Evolutionary conservation across 306 rosid species (phyloP), one percentile per base, ranked within the genome.

Genomic region (Spatholobus suberectus): DNA sequence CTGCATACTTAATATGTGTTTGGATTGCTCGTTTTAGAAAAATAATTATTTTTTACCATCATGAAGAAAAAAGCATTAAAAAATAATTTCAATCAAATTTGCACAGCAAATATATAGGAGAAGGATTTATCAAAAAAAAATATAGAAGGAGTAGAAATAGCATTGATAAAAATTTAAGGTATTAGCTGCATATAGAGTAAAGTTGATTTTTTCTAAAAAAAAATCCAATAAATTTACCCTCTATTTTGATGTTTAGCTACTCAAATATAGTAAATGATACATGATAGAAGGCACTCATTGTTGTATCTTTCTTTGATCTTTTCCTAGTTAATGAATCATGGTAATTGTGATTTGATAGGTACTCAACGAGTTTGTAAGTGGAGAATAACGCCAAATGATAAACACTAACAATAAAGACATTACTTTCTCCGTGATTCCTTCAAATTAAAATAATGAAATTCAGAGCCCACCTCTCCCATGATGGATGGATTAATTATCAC

Each of bases 381-480:
- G 73, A 62, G 80, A 73, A 41, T 66, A 62, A 81, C 1, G 73
- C 69, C 81, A 81, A 76, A 55, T 3, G 84, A 54, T 24, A 54
- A 12, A 21, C 32, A 49, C n/a, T 1, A 55, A 27, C 9, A 20
- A 52, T 55, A 12, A 67, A 24, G 18, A 5, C 34, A 40, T 40
- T 12, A 43, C 51, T 77, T 76, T 32, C 29, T 69, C 80, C 85
- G 81, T 83, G 87, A 86, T 72, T 75, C 61, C 18, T 63, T 80
- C 69, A 61, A 79, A 62, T 62, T 80, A 76, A 32, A 79, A 79
- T 79, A 80, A 75, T 83, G 83, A 70, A 83, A 86, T 86, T 83
- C 83, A 79, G 87, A 86, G 77, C 89, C 87, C 85, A 77, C 83
- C 70, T 54, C 76, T 58, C 75, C 76, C 85, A 58, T 85, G 84